Evolutionary conservation across 2,329 filamentous ascomycete species (phyloP), one percentile per base, ranked within the genome.

Genomic region (Colletotrichum sp.): DNA sequence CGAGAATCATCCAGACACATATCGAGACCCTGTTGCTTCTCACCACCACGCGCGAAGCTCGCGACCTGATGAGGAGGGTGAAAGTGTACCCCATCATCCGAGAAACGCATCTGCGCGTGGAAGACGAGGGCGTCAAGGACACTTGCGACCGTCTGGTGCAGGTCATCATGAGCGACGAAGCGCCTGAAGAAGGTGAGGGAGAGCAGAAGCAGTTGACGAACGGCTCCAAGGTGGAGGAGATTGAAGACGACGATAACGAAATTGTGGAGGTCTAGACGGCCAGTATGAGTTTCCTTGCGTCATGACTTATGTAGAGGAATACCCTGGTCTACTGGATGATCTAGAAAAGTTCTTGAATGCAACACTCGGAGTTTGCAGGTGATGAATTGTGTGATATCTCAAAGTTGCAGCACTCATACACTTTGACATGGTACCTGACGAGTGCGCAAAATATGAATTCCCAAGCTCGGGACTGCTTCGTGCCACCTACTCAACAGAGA

Each of bases 131-230:
- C 18, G 95, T 99, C 4, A 90, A 91, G 78, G 96, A 98, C 79
- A 94, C 93, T 1, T 98, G 95, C 80, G 97, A 99, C 83, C 90
- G 97, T 72, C 82, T 99, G 68, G 97, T 99, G 63, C 95, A 99
- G 82, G 92, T 98, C 8, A 83, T 98, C 76, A 95, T 96, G 92
- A 89, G 95, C 72, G 95, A 96, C 60, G 96, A 97, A 82, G 93
- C 90, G 78, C 87, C 86, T 8, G 90, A 89, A 64, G 90, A 86
- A 16, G 82, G 79, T 5, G 87, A 85, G 60, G 52, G 12, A 13
- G 66, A 63, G 55, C 55, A 59, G 79, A 82, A 71, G 85, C 86
- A 64, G 83, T 83, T 24, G 82, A 87, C 65, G 83, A 87, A 74
- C 87, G 89, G 72, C 82, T 83, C 78, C 78, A 86, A 83, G 76